A percentile compares a stretch with the other conserved stretches of the same genome.
These are phyloP conservation scores for Rhynchosporium graminicola DNA, from an alignment of 2,329 filamentous ascomycete species.

Conservation along the genomic window DNA sequence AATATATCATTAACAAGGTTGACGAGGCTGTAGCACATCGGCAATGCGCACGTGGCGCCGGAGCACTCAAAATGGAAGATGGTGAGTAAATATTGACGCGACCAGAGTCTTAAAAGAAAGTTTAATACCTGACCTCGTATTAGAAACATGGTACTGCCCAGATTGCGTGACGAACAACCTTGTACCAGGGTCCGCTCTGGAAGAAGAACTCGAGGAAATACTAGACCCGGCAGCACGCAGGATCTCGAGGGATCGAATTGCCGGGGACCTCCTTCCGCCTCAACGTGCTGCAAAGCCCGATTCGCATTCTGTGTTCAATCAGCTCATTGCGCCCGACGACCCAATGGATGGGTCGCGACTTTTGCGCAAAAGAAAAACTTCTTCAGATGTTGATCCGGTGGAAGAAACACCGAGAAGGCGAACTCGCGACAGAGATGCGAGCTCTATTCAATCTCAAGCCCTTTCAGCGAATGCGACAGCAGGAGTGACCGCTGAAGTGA, in stretches of 20 bases:
- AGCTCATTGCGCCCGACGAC: slow-evolving; percentile 70
- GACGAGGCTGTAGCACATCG: slow-evolving; percentile 72
- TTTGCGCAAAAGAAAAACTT: slow-evolving; percentile 82
- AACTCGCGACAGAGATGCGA: slow-evolving; percentile 32
- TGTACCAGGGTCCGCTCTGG: slow-evolving; percentile 41
- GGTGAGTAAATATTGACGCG: slow-evolving; percentile 51
- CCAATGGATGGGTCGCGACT: slow-evolving; percentile 75
- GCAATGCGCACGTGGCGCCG: slow-evolving; percentile 79
- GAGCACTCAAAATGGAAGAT: slow-evolving; percentile 60
- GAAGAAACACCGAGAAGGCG: slow-evolving; percentile 60
- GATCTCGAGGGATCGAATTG: slow-evolving; percentile 64
- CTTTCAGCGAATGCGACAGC: slow-evolving; percentile 16
- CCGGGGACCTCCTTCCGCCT: slow-evolving; percentile 71
- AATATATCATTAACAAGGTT: slow-evolving; percentile 40
- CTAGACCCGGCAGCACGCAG: slow-evolving; percentile 46
- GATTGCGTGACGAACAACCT: slow-evolving; percentile 50
- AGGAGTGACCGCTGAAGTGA: slow-evolving; percentile 18
- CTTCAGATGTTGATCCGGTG: slow-evolving; percentile 59
- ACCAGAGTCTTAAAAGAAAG: slow-evolving; percentile 11
- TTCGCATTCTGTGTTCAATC: slow-evolving; percentile 77
- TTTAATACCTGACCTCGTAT: slow-evolving; percentile 18
- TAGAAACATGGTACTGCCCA: slow-evolving; percentile 65
- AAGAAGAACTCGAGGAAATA: slow-evolving; percentile 32
- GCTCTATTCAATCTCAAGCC: slow-evolving; percentile 27
- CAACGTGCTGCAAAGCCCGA: slow-evolving; percentile 64